phyloP scores from a whole-genome alignment of 106 monocot genomes.

The Platanthera zijinensis region DNA sequence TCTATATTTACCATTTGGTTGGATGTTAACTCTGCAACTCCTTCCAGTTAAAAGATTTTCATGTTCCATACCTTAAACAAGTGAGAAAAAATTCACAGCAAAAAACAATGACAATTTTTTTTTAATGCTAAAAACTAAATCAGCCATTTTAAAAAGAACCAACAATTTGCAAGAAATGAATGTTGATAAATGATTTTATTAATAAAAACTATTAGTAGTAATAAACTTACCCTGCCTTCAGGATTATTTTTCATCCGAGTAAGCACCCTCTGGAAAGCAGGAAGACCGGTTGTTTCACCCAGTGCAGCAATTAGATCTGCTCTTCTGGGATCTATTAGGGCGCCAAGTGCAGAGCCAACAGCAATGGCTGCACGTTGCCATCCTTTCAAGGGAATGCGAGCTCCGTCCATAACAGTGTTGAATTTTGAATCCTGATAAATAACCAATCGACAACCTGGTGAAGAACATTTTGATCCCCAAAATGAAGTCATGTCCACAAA shows the following conservation, averaged over 20 bases:
- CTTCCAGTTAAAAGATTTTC: too few species aligned
- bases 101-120: too few species aligned
- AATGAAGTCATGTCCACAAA: neutral
- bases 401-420: conserved; percentile 34
- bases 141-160: neutral
- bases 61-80: too few species aligned
- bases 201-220: neutral
- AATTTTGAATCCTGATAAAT: neutral
- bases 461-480: neutral
- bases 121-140: too few species aligned
- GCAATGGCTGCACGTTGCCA: conserved; percentile 89
- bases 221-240: conserved; percentile 68
- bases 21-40: too few species aligned
- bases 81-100: too few species aligned
- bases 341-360: conserved; percentile 77
- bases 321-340: conserved; percentile 77
- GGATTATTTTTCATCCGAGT: conserved; percentile 59
- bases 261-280: conserved; percentile 71
- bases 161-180: neutral
- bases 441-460: neutral
- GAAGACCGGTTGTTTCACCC: conserved; percentile 86
- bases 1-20: too few species aligned
- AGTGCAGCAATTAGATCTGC: conserved; percentile 95
- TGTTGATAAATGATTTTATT: neutral
- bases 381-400: conserved; percentile 55